Evolutionary conservation across 1,139 yeast species (phyloP).

Genomic region (Kodamaea derodonti): DNA sequence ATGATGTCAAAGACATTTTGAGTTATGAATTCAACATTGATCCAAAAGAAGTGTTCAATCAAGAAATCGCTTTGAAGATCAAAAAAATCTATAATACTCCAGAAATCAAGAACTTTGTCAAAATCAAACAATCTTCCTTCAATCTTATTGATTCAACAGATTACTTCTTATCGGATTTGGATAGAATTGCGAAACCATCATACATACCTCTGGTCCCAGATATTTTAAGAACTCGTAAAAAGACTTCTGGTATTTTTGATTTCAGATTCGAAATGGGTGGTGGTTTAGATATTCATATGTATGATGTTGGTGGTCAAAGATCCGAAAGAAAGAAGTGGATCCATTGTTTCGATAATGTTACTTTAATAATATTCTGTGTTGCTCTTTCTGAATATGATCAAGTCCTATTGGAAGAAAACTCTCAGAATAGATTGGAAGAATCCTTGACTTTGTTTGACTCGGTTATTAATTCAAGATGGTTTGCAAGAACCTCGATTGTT

Average conservation of each 20-base stretch:
- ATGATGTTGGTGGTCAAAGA: constrained; percentile 93
- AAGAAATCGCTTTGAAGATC: constrained; percentile 43
- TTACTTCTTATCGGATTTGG: constrained; percentile 69
- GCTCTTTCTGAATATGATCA: constrained; percentile 91
- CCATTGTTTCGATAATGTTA: constrained; percentile 90
- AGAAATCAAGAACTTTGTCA: constrained; percentile 54
- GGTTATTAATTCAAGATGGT: constrained; percentile 93
- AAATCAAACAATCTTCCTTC: constrained; percentile 65
- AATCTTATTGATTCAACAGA: constrained; percentile 85
- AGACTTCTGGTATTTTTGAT: constrained; percentile 90
- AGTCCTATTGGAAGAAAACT: constrained; percentile 71
- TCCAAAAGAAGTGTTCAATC: constrained; percentile 43
- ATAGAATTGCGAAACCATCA: constrained; percentile 55
- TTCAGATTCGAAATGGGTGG: constrained; percentile 74
- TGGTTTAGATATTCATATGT: constrained; percentile 71
- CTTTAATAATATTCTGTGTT: constrained; percentile 84
- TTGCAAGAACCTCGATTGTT: constrained; percentile 79
- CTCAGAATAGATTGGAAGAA: constrained; percentile 81
- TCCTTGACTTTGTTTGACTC: constrained; percentile 83
- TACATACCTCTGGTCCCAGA: constrained; percentile 76
- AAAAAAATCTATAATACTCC: constrained; percentile 50
- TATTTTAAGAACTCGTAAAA: constrained; percentile 81
- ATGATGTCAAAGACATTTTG: constrained; percentile 46
- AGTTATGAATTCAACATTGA: constrained; percentile 49
- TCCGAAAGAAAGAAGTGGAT: constrained; percentile 95